A percentile compares a stretch with the other conserved stretches of the same genome.
Conservation (phyloP, 352 stramenopile species). For the Sclerospora graminicola region DNA sequence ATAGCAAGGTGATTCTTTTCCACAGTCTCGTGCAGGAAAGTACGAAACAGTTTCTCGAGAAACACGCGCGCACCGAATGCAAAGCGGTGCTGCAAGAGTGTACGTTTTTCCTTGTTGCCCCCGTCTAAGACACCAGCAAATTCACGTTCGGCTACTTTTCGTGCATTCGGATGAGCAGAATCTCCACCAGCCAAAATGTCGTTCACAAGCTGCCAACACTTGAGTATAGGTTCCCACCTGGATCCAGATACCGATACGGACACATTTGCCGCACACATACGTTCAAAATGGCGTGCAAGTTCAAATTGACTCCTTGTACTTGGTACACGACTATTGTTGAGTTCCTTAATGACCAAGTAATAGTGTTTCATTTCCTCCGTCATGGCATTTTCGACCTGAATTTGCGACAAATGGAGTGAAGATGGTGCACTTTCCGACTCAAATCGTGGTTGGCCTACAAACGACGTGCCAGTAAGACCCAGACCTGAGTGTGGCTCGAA, state of each 20-base stretch:
- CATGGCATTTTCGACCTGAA: conserved; percentile 55
- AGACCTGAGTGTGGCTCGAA: conserved; percentile 23
- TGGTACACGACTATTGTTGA: conserved; percentile 58
- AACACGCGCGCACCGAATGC: conserved; percentile 62
- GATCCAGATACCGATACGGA: conserved; percentile 44
- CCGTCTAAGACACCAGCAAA: conserved; percentile 27
- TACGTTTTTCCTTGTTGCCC: conserved; percentile 26
- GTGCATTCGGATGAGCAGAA: conserved; percentile 22
- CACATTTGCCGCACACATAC: conserved; percentile 40
- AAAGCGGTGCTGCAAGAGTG: conserved; percentile 41
- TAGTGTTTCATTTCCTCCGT: conserved; percentile 82
- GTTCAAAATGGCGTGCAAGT: conserved; percentile 44
- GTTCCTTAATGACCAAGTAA: conserved; percentile 54
- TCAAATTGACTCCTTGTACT: conserved; percentile 67
- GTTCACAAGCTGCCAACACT: conserved; percentile 75
- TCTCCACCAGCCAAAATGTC: conserved; percentile 54
- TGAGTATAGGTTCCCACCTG: conserved; percentile 66
- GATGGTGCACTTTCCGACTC: conserved; percentile 20
- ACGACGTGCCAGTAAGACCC: conserved; percentile 37
- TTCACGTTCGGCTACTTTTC: conserved; percentile 44
- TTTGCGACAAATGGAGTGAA: conserved; percentile 53
- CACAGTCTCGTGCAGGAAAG: conserved; percentile 71
- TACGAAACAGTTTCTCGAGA: conserved; percentile 67
- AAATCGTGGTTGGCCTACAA: conserved; percentile 43
- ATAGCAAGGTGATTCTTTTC: conserved; percentile 64